Evolutionary conservation across 805 yeast species (phyloP), one percentile per base, ranked within the genome.

Genomic region (Pichia phayaonensis): DNA sequence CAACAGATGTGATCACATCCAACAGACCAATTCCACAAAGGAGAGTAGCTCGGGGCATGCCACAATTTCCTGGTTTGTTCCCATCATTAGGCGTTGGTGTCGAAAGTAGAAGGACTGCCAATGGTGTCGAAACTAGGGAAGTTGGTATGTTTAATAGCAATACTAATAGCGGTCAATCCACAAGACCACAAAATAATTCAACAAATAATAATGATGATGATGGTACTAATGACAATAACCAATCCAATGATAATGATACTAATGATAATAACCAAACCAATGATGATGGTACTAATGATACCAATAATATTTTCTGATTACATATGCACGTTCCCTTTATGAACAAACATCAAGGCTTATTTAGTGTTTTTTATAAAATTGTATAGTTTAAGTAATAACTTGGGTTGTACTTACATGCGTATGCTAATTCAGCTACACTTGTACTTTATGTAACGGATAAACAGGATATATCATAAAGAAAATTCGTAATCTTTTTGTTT

Each of bases 11-110:
- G 7, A 11, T n/a, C 7, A n/a, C 38, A 34, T 16, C 38, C 5
- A 3, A 34, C 20, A 34, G 20, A 7, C 38, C 38, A 8, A 18
- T 16, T 34, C 38, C 38, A 4, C 38, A n/a, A 16, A 60, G 59
- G 24, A 47, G 61, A 41, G 62, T 61, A 40, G 56, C 62, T 8
- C 20, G 31, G 21, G 13, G 21, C 0, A 8, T 34, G 23, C 27
- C 44, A 8, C 39, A 41, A 22, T 48, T 48, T 16, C 29, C 46
- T 10, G 53, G 49, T 10, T 46, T 65, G 40, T 76, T 77, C 56
- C 74, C 81, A 1, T 44, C 48, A 8, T 56, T 72, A 3, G 81
- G 80, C 1, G 74, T 77, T 13, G 81, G 80, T 1, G 75, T 77
- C 11, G 61, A 73, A 15, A 76, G 80, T 55, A 68, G 77, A 51